These are phyloP conservation scores for Xylariales sp. DNA, from an alignment of 2,329 filamentous ascomycete genomes.

Conservation along the genomic window DNA sequence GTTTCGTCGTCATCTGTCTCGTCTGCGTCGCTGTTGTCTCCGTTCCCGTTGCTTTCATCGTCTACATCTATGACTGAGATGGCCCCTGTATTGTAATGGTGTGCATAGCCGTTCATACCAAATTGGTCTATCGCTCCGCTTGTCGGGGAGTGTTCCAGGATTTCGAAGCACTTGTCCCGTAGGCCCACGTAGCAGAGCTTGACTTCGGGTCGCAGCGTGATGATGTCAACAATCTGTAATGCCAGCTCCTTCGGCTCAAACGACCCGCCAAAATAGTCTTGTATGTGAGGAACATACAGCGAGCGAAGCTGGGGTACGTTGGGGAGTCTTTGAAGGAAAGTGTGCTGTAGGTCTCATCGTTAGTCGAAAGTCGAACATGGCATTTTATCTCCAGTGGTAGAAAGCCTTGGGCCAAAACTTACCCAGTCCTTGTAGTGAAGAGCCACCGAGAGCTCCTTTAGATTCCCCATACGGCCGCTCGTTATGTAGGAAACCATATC, in stretches of 20 bases:
- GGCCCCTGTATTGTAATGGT: conserved; percentile 11
- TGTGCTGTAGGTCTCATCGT: conserved; percentile 50
- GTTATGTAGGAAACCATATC: conserved; percentile 70
- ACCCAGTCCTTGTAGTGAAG: conserved; percentile 78
- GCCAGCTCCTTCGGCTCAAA: conserved; percentile 65
- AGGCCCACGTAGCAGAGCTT: conserved; percentile 75
- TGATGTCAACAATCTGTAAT: conserved; percentile 71
- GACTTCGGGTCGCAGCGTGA: conserved; percentile 70
- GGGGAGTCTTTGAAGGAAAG: conserved; percentile 71
- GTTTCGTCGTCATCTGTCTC: conserved; percentile 42
- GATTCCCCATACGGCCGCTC: conserved; percentile 66
- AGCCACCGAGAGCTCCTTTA: conserved; percentile 67
- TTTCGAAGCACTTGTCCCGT: conserved; percentile 74
- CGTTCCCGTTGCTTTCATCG: conserved; percentile 22
- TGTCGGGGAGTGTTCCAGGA: conserved; percentile 57
- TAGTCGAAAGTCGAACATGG: no score
- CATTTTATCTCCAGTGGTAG: no score
- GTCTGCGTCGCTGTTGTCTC: conserved; percentile 30
- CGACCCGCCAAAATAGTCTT: conserved; percentile 52
- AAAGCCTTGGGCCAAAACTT: conserved; percentile 30
- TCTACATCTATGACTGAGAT: conserved; percentile 9
- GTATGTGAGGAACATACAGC: conserved; percentile 65
- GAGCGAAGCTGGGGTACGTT: conserved; percentile 65
- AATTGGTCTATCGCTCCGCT: conserved; percentile 19
- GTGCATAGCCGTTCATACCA: conserved; percentile 13